These are phyloP conservation scores for Lipomyces starkeyi DNA, from an alignment of 805 yeast species.

Conservation along the genomic window DNA sequence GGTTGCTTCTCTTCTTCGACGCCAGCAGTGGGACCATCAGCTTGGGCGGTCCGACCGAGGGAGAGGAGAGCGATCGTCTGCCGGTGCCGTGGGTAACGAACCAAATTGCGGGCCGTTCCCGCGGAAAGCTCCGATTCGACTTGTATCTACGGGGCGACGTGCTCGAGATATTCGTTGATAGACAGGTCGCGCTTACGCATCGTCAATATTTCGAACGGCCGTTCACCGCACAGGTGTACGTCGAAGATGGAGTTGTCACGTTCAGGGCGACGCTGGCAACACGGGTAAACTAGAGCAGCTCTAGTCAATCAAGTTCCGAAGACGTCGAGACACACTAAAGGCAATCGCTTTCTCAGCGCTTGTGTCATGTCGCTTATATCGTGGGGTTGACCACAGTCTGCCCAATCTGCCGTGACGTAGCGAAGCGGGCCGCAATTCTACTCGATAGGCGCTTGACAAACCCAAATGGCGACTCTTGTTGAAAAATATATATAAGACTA, in stretches of 20 bases:
- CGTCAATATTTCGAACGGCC: not conserved
- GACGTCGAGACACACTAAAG: not conserved
- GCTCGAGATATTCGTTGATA: not conserved
- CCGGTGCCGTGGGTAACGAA: conserved; percentile 1
- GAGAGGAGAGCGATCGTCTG: not conserved
- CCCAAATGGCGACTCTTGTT: not conserved
- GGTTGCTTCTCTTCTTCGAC: not conserved
- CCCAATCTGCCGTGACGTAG: conserved; percentile 1
- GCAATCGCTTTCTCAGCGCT: not conserved
- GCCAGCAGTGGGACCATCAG: not conserved
- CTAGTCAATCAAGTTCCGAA: not conserved
- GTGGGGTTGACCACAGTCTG: conserved; percentile 1
- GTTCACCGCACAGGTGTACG: conserved; percentile 1
- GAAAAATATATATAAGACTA: not conserved
- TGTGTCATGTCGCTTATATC: not conserved
- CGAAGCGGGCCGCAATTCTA: not conserved
- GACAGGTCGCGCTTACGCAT: conserved; percentile 1
- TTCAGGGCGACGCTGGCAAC: conserved; percentile 1
- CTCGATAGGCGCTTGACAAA: not conserved
- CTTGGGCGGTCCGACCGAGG: conserved; percentile 1
- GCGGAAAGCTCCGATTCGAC: conserved; percentile 1
- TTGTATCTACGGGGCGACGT: not conserved
- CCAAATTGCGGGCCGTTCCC: conserved; percentile 1
- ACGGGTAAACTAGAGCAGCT: not conserved
- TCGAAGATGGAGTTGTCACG: not conserved